Conservation (phyloP, 2,329 filamentous ascomycete species). For the Immersiporthe knoxdaviesiana region DNA sequence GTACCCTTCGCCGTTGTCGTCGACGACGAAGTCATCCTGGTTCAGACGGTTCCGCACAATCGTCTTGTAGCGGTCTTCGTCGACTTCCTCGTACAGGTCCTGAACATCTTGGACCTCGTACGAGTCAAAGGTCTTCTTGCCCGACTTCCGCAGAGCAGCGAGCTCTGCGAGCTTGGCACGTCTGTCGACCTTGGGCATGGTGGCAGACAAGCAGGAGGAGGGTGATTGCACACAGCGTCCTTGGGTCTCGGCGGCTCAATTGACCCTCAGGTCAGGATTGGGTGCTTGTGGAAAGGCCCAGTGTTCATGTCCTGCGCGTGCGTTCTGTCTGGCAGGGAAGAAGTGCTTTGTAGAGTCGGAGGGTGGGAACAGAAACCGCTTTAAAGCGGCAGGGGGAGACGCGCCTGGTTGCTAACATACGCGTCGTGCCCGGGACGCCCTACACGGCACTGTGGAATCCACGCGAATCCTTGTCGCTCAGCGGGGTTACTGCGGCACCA, state of each 20-base stretch:
- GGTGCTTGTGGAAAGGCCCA: slow-evolving; percentile 11
- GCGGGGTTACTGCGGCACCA: not conserved
- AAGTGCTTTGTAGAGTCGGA: slow-evolving; percentile 12
- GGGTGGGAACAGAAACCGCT: slow-evolving; percentile 18
- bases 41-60: slow-evolving; percentile 87
- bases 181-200: slow-evolving; percentile 48
- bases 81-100: slow-evolving; percentile 91
- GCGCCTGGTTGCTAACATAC: slow-evolving; percentile 18
- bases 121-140: slow-evolving; percentile 86
- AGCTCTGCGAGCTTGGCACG: slow-evolving; percentile 74
- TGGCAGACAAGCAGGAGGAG: slow-evolving; percentile 30
- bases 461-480: slow-evolving; percentile 30
- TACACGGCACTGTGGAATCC: slow-evolving; percentile 8
- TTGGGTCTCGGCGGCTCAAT: not conserved
- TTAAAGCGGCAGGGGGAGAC: slow-evolving; percentile 30
- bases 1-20: slow-evolving; percentile 97
- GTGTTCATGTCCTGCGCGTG: slow-evolving; percentile 23
- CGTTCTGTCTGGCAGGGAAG: slow-evolving; percentile 14
- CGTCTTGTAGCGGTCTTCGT: slow-evolving; percentile 97
- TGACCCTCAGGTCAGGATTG: slow-evolving; percentile 11
- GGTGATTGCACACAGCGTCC: not conserved
- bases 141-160: slow-evolving; percentile 79
- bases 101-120: slow-evolving; percentile 86
- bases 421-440: slow-evolving; percentile 19
- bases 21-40: slow-evolving; percentile 96